A percentile compares a stretch with the other conserved stretches of the same genome.
Conservation (phyloP, 1,139 yeast species). For the Candida glucosophila region DNA sequence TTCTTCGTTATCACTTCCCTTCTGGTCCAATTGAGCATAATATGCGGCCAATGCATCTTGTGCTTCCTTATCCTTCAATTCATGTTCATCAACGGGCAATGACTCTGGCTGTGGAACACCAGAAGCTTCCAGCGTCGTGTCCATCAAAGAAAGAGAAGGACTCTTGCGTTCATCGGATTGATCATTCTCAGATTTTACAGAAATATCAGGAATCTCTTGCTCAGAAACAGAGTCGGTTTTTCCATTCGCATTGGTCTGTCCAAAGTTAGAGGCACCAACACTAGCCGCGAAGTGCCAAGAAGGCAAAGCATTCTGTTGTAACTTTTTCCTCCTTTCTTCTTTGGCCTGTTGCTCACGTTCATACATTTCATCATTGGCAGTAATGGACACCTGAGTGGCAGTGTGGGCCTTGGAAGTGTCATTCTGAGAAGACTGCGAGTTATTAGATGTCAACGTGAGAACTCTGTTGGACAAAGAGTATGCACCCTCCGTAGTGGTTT, state of each 20-base stretch:
- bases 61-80: conserved; percentile 51
- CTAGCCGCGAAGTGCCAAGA: conserved; percentile 91
- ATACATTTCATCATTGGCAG: conserved; percentile 80
- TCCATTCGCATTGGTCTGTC: conserved; percentile 10
- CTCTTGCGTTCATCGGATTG: conserved; percentile 4
- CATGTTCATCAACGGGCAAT: conserved; percentile 38
- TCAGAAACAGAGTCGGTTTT: conserved; percentile 44
- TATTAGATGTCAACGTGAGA: conserved; percentile 21
- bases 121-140: conserved; percentile 3
- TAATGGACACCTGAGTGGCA: conserved; percentile 81
- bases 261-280: no score
- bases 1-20: conserved; percentile 56
- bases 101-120: no score
- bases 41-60: conserved; percentile 76
- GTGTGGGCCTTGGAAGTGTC: conserved; percentile 49
- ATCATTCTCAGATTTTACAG: conserved; percentile 5
- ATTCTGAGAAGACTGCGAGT: conserved; percentile 23
- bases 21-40: conserved; percentile 61
- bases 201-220: conserved; percentile 18
- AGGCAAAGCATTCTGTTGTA: conserved; percentile 91
- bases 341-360: conserved; percentile 57
- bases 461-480: conserved; percentile 41
- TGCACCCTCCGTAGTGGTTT: conserved; percentile 55
- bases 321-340: conserved; percentile 62
- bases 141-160: conserved; percentile 2